Base-by-base conservation (phyloP, 192 early-diverging fungal genomes). In the Rhizophagus sp. region DNA sequence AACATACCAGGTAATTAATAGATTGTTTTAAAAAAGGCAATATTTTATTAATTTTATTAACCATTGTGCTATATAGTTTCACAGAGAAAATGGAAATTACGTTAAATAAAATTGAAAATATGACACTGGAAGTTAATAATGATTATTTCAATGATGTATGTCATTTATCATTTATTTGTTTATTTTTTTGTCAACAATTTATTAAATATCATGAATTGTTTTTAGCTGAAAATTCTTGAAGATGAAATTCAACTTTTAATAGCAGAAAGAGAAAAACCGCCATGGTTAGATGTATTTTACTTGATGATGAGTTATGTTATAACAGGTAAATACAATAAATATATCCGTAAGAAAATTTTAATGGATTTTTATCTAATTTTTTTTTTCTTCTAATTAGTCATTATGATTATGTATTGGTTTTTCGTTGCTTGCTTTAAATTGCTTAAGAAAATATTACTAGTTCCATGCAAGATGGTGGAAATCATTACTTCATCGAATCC, bases 221-320 rank as follows among this genome's bases (percentile, higher is more conserved):
- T 69, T 19, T 69, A 79, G 77, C 39, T 79, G n/a, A 68, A 79
- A 61, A 36, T 69, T n/a, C 63, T 79, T 25, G 77, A 79, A 41
- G 77, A 79, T 70, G 66, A 79, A 61, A 79, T 79, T 61, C 77
- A 79, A 3, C 13, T 79, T 12, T 70, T 79, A 52, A 52, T 33
- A 30, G 12, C 62, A 25, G 57, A 75, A 75, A 57, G 12, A 25
- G 75, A 25, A 52, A 69, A 79, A 24, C 52, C 67, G 13, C 34
- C 57, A 33, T 79, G 39, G 47, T 33, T 50, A 24, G 77, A 79
- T 24, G 50, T 57, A 49, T 79, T 79, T 49, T 79, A 79, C 33
- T 57, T 52, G 7, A 69, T 79, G 67, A 52, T 79, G 63, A 70
- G 66, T n/a, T 79, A 79, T 65, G 77, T 79, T 1, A 33, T 79